Evolutionary conservation across 129 eudicot species (phyloP).

Genomic region (Artemisia annua): DNA sequence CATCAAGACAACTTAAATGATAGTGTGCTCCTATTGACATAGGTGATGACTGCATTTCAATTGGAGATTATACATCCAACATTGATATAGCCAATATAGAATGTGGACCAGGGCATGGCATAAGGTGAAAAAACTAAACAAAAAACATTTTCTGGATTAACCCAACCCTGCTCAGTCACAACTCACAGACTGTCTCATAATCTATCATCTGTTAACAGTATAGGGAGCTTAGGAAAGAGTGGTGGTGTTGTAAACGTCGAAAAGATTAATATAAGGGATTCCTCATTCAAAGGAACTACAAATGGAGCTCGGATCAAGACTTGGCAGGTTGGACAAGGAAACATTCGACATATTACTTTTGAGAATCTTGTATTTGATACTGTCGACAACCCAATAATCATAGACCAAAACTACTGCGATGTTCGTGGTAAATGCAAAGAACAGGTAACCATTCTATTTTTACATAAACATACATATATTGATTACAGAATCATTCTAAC

Average conservation of each 20-base stretch:
- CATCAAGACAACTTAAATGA: not conserved
- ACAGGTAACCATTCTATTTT: slow-evolving; percentile 21
- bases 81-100: slow-evolving; percentile 39
- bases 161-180: not conserved
- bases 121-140: slow-evolving; percentile 41
- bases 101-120: slow-evolving; percentile 91
- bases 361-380: slow-evolving; percentile 43
- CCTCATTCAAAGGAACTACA: slow-evolving; percentile 52
- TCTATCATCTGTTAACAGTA: slow-evolving; percentile 28
- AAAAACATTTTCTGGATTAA: not conserved
- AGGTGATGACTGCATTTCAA: slow-evolving; percentile 82
- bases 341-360: slow-evolving; percentile 42
- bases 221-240: slow-evolving; percentile 71
- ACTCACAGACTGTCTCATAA: not conserved
- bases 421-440: slow-evolving; percentile 41
- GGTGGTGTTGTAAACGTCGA: slow-evolving; percentile 50
- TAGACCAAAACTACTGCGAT: slow-evolving; percentile 69
- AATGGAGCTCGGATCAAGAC: slow-evolving; percentile 90
- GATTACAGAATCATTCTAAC: not conserved
- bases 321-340: slow-evolving; percentile 80
- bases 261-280: slow-evolving; percentile 45
- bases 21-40: slow-evolving; percentile 6
- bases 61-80: slow-evolving; percentile 57
- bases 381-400: slow-evolving; percentile 65
- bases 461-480: not conserved